These are phyloP conservation scores for Heterobasidion annosum DNA, from an alignment of 1,284 basidiomycete genomes.

Conservation along the genomic window DNA sequence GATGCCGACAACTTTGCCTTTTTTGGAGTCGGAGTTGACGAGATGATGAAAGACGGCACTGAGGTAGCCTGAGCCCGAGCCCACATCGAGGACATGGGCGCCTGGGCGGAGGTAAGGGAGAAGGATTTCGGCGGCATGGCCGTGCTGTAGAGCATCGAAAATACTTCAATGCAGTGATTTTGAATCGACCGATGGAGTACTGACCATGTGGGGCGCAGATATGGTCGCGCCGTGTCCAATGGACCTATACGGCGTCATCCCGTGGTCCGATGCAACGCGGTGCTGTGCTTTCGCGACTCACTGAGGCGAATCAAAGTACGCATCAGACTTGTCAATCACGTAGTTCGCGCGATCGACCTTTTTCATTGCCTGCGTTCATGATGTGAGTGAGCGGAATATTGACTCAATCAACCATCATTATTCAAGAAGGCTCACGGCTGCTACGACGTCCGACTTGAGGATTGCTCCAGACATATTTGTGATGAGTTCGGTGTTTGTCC, in stretches of 20 bases:
- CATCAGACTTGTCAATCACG: conserved; percentile 39
- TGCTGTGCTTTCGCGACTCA: conserved; percentile 23
- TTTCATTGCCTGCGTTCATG: conserved; percentile 51
- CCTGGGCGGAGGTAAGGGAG: conserved; percentile 64
- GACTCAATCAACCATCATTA: not conserved
- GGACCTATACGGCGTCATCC: conserved; percentile 28
- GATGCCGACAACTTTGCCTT: conserved; percentile 77
- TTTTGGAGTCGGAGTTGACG: conserved; percentile 29
- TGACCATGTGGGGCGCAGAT: conserved; percentile 85
- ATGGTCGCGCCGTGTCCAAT: conserved; percentile 84
- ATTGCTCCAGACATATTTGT: conserved; percentile 47
- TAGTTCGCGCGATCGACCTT: conserved; percentile 71
- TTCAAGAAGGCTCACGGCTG: conserved; percentile 24
- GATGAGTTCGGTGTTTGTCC: conserved; percentile 64
- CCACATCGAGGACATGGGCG: conserved; percentile 72
- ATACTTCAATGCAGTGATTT: not conserved
- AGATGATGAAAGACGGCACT: conserved; percentile 72
- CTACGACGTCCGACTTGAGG: conserved; percentile 43
- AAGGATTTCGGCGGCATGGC: conserved; percentile 70
- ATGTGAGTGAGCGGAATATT: not conserved
- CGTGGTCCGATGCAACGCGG: not conserved
- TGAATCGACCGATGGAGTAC: conserved; percentile 6
- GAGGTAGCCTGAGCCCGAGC: conserved; percentile 75
- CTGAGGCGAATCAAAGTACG: conserved; percentile 81
- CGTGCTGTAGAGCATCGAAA: conserved; percentile 45